phyloP scores from a whole-genome alignment of 2,329 filamentous ascomycete species.

The Colletotrichum coccodes region DNA sequence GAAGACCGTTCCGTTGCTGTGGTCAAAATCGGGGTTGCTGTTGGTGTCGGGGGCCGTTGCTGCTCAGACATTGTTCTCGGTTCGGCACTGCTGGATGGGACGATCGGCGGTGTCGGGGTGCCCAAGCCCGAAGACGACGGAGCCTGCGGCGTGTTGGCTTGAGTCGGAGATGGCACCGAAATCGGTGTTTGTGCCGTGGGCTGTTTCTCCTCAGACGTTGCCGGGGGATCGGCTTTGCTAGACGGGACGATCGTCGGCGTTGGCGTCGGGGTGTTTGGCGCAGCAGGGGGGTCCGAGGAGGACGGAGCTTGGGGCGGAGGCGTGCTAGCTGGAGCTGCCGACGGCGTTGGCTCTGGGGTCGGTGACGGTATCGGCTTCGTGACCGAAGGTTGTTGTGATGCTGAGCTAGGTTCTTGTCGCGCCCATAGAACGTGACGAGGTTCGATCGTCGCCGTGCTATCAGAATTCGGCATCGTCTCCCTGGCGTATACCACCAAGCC shows the following conservation, averaged over 20 bases:
- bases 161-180: too few species aligned
- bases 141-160: not conserved
- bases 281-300: not conserved
- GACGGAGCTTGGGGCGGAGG: not conserved
- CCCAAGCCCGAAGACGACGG: not conserved
- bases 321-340: not conserved
- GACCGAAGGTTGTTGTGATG: not conserved
- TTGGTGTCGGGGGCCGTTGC: too few species aligned
- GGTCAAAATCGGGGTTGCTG: not conserved
- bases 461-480: conserved; percentile 43
- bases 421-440: not conserved
- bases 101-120: not conserved
- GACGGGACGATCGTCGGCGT: not conserved
- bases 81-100: not conserved
- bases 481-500: conserved; percentile 41
- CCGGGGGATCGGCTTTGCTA: not conserved
- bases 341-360: not conserved
- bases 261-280: not conserved
- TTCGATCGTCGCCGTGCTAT: conserved; percentile 40
- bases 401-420: not conserved
- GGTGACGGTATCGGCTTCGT: not conserved
- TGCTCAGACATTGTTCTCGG: not conserved
- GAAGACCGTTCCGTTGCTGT: not conserved
- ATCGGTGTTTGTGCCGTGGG: not conserved
- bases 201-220: not conserved